A percentile compares a stretch with the other conserved stretches of the same genome.
These are phyloP conservation scores for Camellia lanceoleosa DNA, from an alignment of 148 eudicot genomes.

Conservation along the genomic window DNA sequence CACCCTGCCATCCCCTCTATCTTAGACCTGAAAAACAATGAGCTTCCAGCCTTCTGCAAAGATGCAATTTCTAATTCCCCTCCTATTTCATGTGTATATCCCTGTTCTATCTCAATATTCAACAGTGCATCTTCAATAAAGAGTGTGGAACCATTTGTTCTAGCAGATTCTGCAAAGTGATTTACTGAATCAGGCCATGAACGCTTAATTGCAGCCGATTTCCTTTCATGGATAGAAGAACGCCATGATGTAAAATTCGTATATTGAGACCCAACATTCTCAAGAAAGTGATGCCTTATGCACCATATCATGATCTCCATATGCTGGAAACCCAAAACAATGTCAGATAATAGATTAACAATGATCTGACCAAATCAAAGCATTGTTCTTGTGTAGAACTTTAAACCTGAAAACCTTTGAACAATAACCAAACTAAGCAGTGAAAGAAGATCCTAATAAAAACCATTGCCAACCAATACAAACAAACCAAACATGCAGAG, in stretches of 20 bases:
- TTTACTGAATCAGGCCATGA: constrained; percentile 79
- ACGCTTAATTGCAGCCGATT: constrained; percentile 66
- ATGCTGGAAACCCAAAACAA: constrained; percentile 54
- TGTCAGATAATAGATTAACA: constrained; percentile 6
- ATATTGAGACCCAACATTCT: constrained; percentile 54
- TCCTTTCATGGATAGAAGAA: constrained; percentile 58
- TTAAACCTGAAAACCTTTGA: neutral
- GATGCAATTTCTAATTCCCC: constrained; percentile 59
- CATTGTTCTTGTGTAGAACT: neutral
- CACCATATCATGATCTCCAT: constrained; percentile 94
- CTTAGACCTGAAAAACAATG: constrained; percentile 52
- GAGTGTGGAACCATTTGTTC: constrained; percentile 45
- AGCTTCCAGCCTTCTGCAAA: constrained; percentile 64
- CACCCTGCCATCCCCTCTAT: constrained; percentile 66
- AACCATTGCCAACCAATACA: neutral
- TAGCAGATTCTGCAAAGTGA: constrained; percentile 32
- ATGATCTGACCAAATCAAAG: neutral
- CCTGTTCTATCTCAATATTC: constrained; percentile 75
- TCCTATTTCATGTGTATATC: constrained; percentile 31
- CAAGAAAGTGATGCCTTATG: constrained; percentile 75
- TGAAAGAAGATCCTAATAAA: neutral
- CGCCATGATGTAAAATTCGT: constrained; percentile 56
- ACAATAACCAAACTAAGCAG: neutral
- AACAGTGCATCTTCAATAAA: constrained; percentile 91
- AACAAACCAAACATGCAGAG: neutral